phyloP scores from a whole-genome alignment of 176 grass and related monocot species.

The Avena sativa region DNA sequence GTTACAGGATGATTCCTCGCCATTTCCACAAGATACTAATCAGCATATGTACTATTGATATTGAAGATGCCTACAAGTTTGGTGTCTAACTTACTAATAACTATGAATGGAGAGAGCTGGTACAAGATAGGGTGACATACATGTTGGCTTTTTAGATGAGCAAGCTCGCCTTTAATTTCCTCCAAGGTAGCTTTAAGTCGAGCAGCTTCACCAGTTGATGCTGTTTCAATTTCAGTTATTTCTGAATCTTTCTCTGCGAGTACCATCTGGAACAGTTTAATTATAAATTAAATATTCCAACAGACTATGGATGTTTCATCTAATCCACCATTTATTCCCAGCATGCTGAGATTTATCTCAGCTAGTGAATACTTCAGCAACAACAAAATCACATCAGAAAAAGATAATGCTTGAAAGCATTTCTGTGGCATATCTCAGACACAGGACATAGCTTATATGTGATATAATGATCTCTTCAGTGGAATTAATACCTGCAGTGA shows the following conservation, averaged over 20 bases:
- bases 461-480: constrained; percentile 22
- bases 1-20: constrained; percentile 18
- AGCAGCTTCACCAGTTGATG: constrained; percentile 91
- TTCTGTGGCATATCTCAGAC: not conserved
- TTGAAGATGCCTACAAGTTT: constrained; percentile 26
- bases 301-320: constrained; percentile 3
- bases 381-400: constrained; percentile 35
- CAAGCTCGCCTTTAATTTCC: constrained; percentile 83
- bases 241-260: constrained; percentile 89
- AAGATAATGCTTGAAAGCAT: not conserved
- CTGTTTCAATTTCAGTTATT: constrained; percentile 95
- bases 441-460: not conserved
- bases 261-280: constrained; percentile 61
- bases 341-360: constrained; percentile 35
- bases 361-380: constrained; percentile 24
- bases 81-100: constrained; percentile 6
- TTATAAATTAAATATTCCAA: constrained; percentile 32
- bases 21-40: constrained; percentile 31
- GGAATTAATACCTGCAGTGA: constrained; percentile 78
- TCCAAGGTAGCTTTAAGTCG: constrained; percentile 85
- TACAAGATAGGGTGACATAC: constrained; percentile 53
- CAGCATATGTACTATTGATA: constrained; percentile 14
- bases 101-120: constrained; percentile 20
- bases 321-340: constrained; percentile 12
- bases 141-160: constrained; percentile 72